Conservation (phyloP, 2,329 filamentous ascomycete genomes). For the Achaetomium macrosporum region DNA sequence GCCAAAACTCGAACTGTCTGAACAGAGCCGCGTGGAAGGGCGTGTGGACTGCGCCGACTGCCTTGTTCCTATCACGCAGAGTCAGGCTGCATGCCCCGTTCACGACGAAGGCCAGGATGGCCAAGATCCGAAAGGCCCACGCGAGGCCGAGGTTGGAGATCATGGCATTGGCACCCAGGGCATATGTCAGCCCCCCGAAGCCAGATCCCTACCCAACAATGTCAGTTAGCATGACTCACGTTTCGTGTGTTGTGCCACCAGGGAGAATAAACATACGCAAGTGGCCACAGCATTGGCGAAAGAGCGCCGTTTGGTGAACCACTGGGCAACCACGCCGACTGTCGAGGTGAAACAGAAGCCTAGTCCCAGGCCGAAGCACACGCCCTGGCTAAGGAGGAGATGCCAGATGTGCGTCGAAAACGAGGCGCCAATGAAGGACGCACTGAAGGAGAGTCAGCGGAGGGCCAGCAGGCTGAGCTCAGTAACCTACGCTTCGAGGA, state of each 20-base stretch:
- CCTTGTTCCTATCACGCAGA: conserved; percentile 65
- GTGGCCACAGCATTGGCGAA: conserved; percentile 64
- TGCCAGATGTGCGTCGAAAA: conserved; percentile 68
- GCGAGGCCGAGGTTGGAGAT: conserved; percentile 56
- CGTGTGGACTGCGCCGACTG: conserved; percentile 59
- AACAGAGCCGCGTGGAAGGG: conserved; percentile 62
- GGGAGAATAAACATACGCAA: conserved; percentile 34
- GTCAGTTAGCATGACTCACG: too few relatives aligned
- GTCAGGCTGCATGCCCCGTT: conserved; percentile 59
- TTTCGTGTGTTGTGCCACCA: too few relatives aligned
- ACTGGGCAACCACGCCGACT: conserved; percentile 64
- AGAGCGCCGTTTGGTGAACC: conserved; percentile 63
- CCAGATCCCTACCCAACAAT: conserved; percentile 46
- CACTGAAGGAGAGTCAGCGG: conserved; percentile 24
- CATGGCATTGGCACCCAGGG: conserved; percentile 62
- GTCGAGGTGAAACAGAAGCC: conserved; percentile 68
- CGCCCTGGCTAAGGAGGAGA: conserved; percentile 66
- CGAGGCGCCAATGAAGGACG: conserved; percentile 62
- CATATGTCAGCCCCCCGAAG: conserved; percentile 67
- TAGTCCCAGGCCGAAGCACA: conserved; percentile 73
- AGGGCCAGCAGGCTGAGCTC: background rate
- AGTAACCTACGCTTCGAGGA: conserved; percentile 49
- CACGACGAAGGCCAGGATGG: conserved; percentile 56
- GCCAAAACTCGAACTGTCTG: conserved; percentile 53
- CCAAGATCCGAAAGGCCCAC: conserved; percentile 63